Evolutionary conservation across 306 rosid species (phyloP).

Genomic region (Ochetophila trinervis): DNA sequence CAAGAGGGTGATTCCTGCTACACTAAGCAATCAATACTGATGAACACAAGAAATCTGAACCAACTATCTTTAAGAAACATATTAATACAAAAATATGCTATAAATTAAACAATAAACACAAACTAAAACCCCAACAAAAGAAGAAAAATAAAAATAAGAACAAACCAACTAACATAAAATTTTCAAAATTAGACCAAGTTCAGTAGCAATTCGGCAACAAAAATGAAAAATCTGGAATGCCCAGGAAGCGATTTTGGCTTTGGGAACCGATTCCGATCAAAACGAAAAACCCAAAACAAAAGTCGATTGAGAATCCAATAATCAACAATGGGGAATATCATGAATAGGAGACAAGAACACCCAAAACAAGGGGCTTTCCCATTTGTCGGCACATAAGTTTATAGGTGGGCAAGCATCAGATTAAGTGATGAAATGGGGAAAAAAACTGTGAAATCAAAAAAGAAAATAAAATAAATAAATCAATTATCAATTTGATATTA

Average conservation of each 20-base stretch:
- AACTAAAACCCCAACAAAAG: slow-evolving; percentile 16
- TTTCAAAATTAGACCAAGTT: slow-evolving; percentile 15
- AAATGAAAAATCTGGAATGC: slow-evolving; percentile 19
- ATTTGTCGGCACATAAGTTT: slow-evolving; percentile 32
- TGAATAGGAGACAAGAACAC: slow-evolving; percentile 12
- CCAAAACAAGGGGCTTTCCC: slow-evolving; percentile 11
- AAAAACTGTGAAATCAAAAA: not conserved
- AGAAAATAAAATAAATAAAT: not conserved
- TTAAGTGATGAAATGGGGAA: slow-evolving; percentile 1
- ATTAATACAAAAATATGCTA: not conserved
- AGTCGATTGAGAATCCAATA: slow-evolving; percentile 20
- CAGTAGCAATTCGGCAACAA: slow-evolving; percentile 4
- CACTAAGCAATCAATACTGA: slow-evolving; percentile 11
- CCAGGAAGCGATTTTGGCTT: slow-evolving; percentile 31
- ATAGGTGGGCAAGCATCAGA: slow-evolving; percentile 17
- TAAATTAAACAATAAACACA: slow-evolving; percentile 5
- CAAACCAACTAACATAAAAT: slow-evolving; percentile 13
- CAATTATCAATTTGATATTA: slow-evolving; percentile 17
- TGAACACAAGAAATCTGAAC: slow-evolving; percentile 20
- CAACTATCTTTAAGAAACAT: not conserved
- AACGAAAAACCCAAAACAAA: slow-evolving; percentile 22
- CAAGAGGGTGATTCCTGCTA: slow-evolving; percentile 12
- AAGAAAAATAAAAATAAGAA: slow-evolving; percentile 20
- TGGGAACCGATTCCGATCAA: slow-evolving; percentile 34
- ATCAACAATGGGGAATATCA: slow-evolving; percentile 24